phyloP scores from a whole-genome alignment of 768 basidiomycete genomes.

The Agaricus sinodeliciosus region DNA sequence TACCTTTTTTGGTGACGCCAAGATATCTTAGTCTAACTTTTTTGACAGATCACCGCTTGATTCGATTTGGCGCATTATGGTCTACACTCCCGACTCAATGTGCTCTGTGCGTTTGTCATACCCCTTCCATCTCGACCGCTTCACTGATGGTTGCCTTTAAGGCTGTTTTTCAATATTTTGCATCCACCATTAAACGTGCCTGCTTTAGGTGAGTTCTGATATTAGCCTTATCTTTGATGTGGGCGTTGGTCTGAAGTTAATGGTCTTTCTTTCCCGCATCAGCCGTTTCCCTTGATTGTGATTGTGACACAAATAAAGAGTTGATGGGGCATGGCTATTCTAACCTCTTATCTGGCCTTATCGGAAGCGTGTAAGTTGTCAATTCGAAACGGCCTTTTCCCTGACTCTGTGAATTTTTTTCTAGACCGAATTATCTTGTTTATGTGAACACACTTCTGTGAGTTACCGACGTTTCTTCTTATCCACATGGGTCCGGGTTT shows the following conservation, averaged over 20 bases:
- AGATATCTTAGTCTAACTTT: not conserved
- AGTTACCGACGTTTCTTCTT: not conserved
- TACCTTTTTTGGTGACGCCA: no score
- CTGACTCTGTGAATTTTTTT: not conserved
- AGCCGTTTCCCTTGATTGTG: slow-evolving; percentile 86
- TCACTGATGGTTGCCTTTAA: slow-evolving; percentile 17
- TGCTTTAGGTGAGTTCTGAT: slow-evolving; percentile 53
- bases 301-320: slow-evolving; percentile 88
- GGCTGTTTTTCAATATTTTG: slow-evolving; percentile 78
- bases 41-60: slow-evolving; percentile 48
- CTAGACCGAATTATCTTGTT: slow-evolving; percentile 78
- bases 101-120: slow-evolving; percentile 55
- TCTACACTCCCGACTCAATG: slow-evolving; percentile 89
- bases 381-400: not conserved
- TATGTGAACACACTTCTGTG: slow-evolving; percentile 83
- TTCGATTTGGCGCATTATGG: slow-evolving; percentile 65
- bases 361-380: slow-evolving; percentile 70
- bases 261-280: not conserved
- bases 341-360: slow-evolving; percentile 72
- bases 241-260: not conserved
- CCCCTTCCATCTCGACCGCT: not conserved
- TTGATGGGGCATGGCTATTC: slow-evolving; percentile 90
- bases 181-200: slow-evolving; percentile 89
- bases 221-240: not conserved
- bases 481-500: not conserved